Evolutionary conservation across 2,329 filamentous ascomycete species (phyloP), one percentile per base, ranked within the genome.

Genomic region (Chaetomium olivaceum): DNA sequence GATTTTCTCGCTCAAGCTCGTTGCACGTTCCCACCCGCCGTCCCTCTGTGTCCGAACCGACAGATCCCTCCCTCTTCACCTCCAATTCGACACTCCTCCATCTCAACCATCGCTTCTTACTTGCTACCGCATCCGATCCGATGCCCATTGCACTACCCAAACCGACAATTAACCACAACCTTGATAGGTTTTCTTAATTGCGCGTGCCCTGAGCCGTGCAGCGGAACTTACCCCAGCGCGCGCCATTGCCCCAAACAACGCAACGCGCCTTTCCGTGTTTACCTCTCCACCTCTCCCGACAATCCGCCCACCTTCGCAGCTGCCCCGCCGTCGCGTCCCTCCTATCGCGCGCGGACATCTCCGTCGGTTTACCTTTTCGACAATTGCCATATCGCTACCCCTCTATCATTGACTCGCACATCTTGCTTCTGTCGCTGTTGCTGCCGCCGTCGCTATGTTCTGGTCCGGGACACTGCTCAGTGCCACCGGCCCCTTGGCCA

Each of bases 401-500:
- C 19, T 6, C 46, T 43, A 48, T 31, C 51, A 39, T 58, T 65
- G 60, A 63, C 39, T 46, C 23, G 36, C 54, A n/a, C 43, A 27
- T 59, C 27, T 48, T 61, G 72, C 71, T 71, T 68, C 67, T 71
- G 70, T 64, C 65, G 69, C 71, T 71, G 70, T 64, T 65, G 69
- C 71, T 54, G 68, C 74, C 72, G 75, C 72, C 72, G 70, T 72
- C 80, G 81, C 76, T 77, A 99, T 99, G 95, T 99, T 99, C 81
- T 98, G 97, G 79, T 97, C 95, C 62, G 93, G 97, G 83, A 93
- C 92, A 63, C 87, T 99, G 66, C 87, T 99, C 74, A 93, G 93
- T 78, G 97, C 97, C 89, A 97, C 92, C 73, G 95, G 95, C 83
- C 94, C 95, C 75, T 81, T 99, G 83, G 95, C 95, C 80, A 92